Conservation (phyloP, 306 rosid species). For the Astragalus membranaceus region DNA sequence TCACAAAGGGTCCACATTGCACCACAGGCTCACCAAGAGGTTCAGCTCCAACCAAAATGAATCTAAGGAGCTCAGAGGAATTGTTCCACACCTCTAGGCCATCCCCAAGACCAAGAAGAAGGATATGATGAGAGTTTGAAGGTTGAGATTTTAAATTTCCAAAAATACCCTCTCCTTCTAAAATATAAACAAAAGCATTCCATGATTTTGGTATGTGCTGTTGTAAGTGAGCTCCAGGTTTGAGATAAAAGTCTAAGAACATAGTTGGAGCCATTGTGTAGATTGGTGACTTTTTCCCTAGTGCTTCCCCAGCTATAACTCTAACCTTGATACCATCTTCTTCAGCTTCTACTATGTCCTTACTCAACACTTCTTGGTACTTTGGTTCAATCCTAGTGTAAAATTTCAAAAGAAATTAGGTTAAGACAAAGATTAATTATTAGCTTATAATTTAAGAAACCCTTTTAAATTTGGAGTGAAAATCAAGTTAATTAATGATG, state of each 20-base stretch:
- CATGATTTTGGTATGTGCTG: constrained; percentile 72
- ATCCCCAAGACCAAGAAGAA: constrained; percentile 77
- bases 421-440: too few species aligned
- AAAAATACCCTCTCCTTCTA: constrained; percentile 89
- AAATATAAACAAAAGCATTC: constrained; percentile 81
- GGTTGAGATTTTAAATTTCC: constrained; percentile 46
- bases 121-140: constrained; percentile 58
- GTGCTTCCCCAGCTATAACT: constrained; percentile 89
- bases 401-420: not conserved
- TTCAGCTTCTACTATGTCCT: constrained; percentile 59
- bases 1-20: constrained; percentile 95
- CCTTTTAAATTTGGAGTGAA: too few species aligned
- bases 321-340: constrained; percentile 75
- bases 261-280: constrained; percentile 89
- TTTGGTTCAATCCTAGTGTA: constrained; percentile 77
- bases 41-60: constrained; percentile 80
- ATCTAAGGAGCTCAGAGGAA: constrained; percentile 56
- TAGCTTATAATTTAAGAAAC: too few species aligned
- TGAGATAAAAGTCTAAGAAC: constrained; percentile 82
- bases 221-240: constrained; percentile 63
- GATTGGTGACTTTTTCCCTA: constrained; percentile 78
- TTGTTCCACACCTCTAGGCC: constrained; percentile 83
- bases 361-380: constrained; percentile 78
- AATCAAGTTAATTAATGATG: too few species aligned
- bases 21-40: constrained; percentile 76